Evolutionary conservation across 2,329 filamentous ascomycete genomes (phyloP), one percentile per base, ranked within the genome.

Genomic region (Exophiala xenobiotica): DNA sequence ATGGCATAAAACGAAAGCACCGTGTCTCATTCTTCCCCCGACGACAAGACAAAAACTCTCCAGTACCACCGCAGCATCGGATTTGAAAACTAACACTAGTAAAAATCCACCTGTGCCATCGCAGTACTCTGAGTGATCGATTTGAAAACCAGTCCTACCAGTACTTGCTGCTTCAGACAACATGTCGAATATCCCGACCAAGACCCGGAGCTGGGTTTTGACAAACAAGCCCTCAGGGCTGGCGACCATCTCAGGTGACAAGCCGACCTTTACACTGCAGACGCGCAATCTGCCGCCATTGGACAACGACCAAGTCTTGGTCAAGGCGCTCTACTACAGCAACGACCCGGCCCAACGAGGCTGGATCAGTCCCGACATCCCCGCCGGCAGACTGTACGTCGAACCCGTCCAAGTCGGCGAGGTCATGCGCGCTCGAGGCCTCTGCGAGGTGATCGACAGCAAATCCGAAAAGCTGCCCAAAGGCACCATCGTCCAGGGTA

Each of bases 321-420:
- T 78, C 49, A 74, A 78, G 64, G 63, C 66, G 2, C 58, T 72
- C n/a, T 77, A 71, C 62, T 60, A 78, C 47, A 77, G 74, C 57
- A 79, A 78, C 55, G 77, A 79, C 63, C 77, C 77, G 1, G 77
- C 75, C 4, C 75, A 78, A 61, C 72, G 77, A 51, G 69, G 68
- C 46, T 79, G 76, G 76, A 78, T 79, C 53, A 66, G 73, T 51
- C n/a, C 43, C 1, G 27, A 20, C 6, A 48, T 49, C 16, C 27
- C 35, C 6, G 23, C 38, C 16, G 69, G 69, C 18, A 71, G 76
- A 38, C 66, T 77, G 3, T 79, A 79, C 62, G 63, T 70, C 1
- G 63, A 68, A 1, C 76, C 76, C 8, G 73, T 79, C n/a, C 38
- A 67, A 14, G 47, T 68, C 26, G 72, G 71, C 55, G 65, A 67